phyloP scores from a whole-genome alignment of 2,329 filamentous ascomycete species.

The Penicillium aurantiogriseum region DNA sequence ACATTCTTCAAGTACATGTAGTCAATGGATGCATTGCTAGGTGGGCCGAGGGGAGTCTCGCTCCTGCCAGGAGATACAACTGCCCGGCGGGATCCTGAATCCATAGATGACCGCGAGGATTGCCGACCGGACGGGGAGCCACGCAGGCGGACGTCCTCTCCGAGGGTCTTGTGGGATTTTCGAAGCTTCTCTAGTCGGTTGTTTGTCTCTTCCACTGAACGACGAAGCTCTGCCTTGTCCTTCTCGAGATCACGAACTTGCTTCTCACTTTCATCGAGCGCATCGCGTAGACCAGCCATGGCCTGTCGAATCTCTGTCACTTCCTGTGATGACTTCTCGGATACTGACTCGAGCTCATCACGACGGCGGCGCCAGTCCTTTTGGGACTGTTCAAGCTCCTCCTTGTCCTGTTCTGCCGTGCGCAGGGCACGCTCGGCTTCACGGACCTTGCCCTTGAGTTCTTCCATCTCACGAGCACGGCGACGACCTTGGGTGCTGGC shows the following conservation, averaged over 20 bases:
- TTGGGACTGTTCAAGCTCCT: conserved; percentile 72
- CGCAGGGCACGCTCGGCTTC: conserved; percentile 78
- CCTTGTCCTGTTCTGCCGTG: conserved; percentile 68
- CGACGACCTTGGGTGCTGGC: conserved; percentile 73
- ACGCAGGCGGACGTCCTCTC: conserved; percentile 56
- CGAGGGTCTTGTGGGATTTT: conserved; percentile 62
- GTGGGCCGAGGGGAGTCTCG: conserved; percentile 37
- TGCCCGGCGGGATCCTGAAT: conserved; percentile 49
- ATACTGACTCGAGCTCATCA: conserved; percentile 71
- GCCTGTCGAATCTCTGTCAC: conserved; percentile 71
- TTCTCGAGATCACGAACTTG: conserved; percentile 81
- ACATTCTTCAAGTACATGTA: conserved; percentile 67
- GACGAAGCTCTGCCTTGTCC: conserved; percentile 72
- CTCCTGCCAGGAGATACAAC: conserved; percentile 50
- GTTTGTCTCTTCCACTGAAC: conserved; percentile 74
- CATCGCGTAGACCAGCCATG: conserved; percentile 72
- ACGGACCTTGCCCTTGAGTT: conserved; percentile 72
- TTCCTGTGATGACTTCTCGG: conserved; percentile 69
- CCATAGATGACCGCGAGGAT: conserved; percentile 59
- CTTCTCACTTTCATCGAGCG: conserved; percentile 82
- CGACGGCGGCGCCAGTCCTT: conserved; percentile 71
- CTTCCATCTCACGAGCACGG: conserved; percentile 79
- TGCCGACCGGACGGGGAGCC: conserved; percentile 47
- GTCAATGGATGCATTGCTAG: conserved; percentile 46
- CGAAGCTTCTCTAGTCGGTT: conserved; percentile 75